These are phyloP conservation scores for Candida chauliodis DNA, from an alignment of 805 yeast species.

Conservation along the genomic window DNA sequence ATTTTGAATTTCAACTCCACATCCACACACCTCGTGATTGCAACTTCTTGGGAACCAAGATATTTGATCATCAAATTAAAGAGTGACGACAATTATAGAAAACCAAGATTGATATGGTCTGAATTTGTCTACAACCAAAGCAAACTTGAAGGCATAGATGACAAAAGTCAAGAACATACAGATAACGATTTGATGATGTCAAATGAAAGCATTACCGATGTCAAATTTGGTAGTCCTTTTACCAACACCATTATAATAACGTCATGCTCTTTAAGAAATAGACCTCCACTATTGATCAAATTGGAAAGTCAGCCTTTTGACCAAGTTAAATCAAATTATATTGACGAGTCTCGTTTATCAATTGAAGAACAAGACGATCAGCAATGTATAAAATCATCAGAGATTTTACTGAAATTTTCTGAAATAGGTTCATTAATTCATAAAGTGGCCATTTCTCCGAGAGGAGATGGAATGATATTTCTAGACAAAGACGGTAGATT, in stretches of 20 bases:
- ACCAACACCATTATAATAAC: slow-evolving; percentile 37
- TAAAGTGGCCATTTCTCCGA: slow-evolving; percentile 69
- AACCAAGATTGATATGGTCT: slow-evolving; percentile 39
- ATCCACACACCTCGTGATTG: slow-evolving; percentile 67
- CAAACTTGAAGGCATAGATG: slow-evolving; percentile 13
- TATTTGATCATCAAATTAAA: slow-evolving; percentile 70
- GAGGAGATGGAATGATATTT: slow-evolving; percentile 83
- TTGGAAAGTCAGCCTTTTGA: slow-evolving; percentile 50
- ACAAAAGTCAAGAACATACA: slow-evolving; percentile 13
- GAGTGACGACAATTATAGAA: slow-evolving; percentile 42
- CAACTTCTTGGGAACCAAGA: slow-evolving; percentile 74
- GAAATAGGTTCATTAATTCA: slow-evolving; percentile 83
- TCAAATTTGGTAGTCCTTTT: slow-evolving; percentile 47
- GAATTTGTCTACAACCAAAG: slow-evolving; percentile 19
- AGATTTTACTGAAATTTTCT: slow-evolving; percentile 51
- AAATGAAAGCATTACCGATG: slow-evolving; percentile 85
- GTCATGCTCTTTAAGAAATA: slow-evolving; percentile 31
- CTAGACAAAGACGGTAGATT: slow-evolving; percentile 76
- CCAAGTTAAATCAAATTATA: slow-evolving; percentile 19
- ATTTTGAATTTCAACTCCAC: slow-evolving; percentile 69
- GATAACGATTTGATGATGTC: slow-evolving; percentile 47
- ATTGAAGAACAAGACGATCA: slow-evolving; percentile 18
- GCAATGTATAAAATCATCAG: slow-evolving; percentile 24
- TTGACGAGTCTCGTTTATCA: slow-evolving; percentile 19
- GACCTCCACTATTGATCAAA: slow-evolving; percentile 30